Evolutionary conservation across 441 rosid species (phyloP), one percentile per base, ranked within the genome.

Genomic region (Raphanus hybrid): DNA sequence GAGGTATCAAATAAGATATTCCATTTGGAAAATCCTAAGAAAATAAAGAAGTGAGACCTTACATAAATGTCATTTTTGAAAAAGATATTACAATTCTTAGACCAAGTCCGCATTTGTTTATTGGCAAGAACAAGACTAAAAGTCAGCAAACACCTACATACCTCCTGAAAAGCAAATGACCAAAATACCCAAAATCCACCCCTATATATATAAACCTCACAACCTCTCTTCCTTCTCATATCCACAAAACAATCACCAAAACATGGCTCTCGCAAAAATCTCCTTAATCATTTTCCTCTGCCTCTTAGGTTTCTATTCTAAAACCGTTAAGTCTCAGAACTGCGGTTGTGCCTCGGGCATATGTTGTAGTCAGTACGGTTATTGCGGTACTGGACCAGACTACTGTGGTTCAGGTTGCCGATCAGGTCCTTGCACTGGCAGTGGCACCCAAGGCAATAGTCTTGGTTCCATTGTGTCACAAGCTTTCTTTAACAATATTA

Each of bases 401-500:
- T 52, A 52, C 23, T 52, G 58, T 52, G 58, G 58, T 15, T 15
- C 9, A 2, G 58, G 58, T 52, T 52, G 58, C 58, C 58, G 18
- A 2, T 52, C 23, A 15, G 58, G 58, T 52, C 58, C 58, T 52
- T 52, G 58, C 18, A 52, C 23, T 6, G 50, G 50, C 18, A 52
- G 9, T 6, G 50, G 50, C n/a, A 52, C 58, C 9, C 23, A 52
- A 52, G 58, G 50, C n/a, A 5, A 1, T 43, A 43, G 3, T 23
- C 39, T 86, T 16, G 74, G 77, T 8, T 27, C 37, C 39, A 69
- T 81, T 52, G 87, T 84, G 50, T 81, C 86, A 3, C 80, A 85
- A 15, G 71, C 32, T 6, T 87, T 85, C 85, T 86, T 89, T 16
- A 41, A 78, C 7, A 45, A 78, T 3, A 85, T 87, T 62, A 82